These are phyloP conservation scores for Naganishia sp. DNA, from an alignment of 1,284 basidiomycete species.

Conservation along the genomic window DNA sequence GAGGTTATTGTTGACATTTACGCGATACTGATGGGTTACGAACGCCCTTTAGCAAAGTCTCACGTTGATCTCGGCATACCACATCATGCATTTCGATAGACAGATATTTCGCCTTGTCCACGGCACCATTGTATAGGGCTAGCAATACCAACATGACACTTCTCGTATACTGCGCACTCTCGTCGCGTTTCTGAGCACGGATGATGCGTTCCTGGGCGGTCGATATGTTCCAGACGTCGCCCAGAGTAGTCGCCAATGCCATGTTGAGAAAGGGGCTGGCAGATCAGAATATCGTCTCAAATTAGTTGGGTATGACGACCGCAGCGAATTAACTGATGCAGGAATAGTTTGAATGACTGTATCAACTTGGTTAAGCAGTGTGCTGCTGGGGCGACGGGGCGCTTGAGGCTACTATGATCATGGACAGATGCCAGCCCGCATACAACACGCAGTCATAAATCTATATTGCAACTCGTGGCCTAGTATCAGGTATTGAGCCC, in stretches of 20 bases:
- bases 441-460: neutral
- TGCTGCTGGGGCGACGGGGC: too few relatives aligned
- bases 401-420: neutral
- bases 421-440: neutral
- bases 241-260: too few relatives aligned
- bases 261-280: neutral
- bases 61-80: neutral
- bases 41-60: constrained; percentile 1
- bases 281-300: too few relatives aligned
- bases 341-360: too few relatives aligned
- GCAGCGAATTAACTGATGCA: neutral
- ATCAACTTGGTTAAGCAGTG: too few relatives aligned
- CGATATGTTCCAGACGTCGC: too few relatives aligned
- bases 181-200: neutral
- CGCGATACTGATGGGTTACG: neutral
- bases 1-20: neutral
- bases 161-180: neutral
- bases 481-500: neutral
- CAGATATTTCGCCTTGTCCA: neutral
- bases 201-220: neutral
- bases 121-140: constrained; percentile 23
- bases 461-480: neutral
- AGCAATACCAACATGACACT: constrained; percentile 14
- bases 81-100: neutral
- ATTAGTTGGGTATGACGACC: too few relatives aligned